Evolutionary conservation across 2,329 filamentous ascomycete genomes (phyloP), one percentile per base, ranked within the genome.

Genomic region (Microsporum ferrugineum): DNA sequence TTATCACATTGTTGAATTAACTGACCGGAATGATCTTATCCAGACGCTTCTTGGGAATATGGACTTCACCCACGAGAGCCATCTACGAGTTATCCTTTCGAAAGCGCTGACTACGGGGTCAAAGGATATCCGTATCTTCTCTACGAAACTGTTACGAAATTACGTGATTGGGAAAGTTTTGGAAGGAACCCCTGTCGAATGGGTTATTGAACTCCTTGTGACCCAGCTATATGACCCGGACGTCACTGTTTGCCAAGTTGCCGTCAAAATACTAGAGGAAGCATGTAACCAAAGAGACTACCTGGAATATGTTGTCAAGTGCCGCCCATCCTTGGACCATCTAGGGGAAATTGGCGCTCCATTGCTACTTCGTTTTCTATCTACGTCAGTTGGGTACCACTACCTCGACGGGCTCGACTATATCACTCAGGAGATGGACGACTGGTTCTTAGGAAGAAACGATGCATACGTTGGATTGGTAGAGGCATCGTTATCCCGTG

Each of bases 391-490:
- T 61, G 94, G 94, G 57, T 99, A 99, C 70, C 91, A 97, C 73
- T 99, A 99, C 73, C 81, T 99, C 4, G 91, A 97, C 70, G 94
- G 91, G 0, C 79, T 99, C 49, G 95, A 99, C 76, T 99, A 99
- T 71, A 99, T 99, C 73, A 96, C 91, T 64, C 94, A 95, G 71
- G 95, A 99, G 73, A 99, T 99, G 94, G 94, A 99, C 67, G 95
- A 99, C 75, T 99, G 94, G 94, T 99, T 97, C 71, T 80, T 99
- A 17, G 94, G 94, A 12, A 86, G 94, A 51, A 99, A 99, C 70
- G 92, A 99, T 72, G 87, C 86, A n/a, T 99, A 99, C 67, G 94
- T 99, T 58, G 83, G 85, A 41, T 83, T 97, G 45, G 92, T 99
- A 45, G 94, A 99, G 73, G 94, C 95, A n/a, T 95, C 91, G 60